phyloP scores from a whole-genome alignment of 83 land plant species.

The Picea mariana region DNA sequence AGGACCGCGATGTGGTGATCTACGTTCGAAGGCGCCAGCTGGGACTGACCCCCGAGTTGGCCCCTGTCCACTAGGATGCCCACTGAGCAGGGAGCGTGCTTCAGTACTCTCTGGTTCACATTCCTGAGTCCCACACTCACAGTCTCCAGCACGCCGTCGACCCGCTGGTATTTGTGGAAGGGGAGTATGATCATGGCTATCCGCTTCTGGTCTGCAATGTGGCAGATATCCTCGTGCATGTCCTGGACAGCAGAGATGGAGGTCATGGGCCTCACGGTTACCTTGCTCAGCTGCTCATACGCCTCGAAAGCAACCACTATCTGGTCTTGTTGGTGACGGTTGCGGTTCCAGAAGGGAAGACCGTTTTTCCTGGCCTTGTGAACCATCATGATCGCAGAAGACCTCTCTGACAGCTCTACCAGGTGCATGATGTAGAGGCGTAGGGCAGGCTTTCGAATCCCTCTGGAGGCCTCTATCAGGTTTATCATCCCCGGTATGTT shows the following conservation, averaged over 20 bases:
- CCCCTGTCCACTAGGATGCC: slow-evolving; percentile 32
- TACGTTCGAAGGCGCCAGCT: slow-evolving; percentile 12
- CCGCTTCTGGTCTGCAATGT: slow-evolving; percentile 47
- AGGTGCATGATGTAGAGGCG: slow-evolving; percentile 69
- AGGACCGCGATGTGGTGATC: slow-evolving; percentile 22
- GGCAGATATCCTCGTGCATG: slow-evolving; percentile 80
- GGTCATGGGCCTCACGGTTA: slow-evolving; percentile 51
- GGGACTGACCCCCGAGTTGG: slow-evolving; percentile 22
- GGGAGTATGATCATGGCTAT: slow-evolving; percentile 56
- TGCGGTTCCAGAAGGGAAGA: slow-evolving; percentile 47
- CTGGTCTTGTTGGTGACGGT: slow-evolving; percentile 49
- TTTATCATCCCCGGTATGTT: slow-evolving; percentile 66
- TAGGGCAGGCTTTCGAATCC: slow-evolving; percentile 40
- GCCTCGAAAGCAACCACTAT: slow-evolving; percentile 64
- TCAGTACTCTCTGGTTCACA: slow-evolving; percentile 28
- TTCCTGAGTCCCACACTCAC: slow-evolving; percentile 13
- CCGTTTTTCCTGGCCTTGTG: slow-evolving; percentile 59
- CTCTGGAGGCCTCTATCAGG: slow-evolving; percentile 51
- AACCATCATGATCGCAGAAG: slow-evolving; percentile 73
- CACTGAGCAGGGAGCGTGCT: slow-evolving; percentile 35
- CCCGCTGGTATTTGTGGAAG: slow-evolving; percentile 48
- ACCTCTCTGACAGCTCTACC: slow-evolving; percentile 68
- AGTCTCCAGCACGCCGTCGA: slow-evolving; percentile 28
- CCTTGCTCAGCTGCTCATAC: slow-evolving; percentile 51
- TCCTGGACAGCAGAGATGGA: slow-evolving; percentile 45